Evolutionary conservation across 2,329 filamentous ascomycete genomes (phyloP), one percentile per base, ranked within the genome.

Genomic region (Diaporthe sp.): DNA sequence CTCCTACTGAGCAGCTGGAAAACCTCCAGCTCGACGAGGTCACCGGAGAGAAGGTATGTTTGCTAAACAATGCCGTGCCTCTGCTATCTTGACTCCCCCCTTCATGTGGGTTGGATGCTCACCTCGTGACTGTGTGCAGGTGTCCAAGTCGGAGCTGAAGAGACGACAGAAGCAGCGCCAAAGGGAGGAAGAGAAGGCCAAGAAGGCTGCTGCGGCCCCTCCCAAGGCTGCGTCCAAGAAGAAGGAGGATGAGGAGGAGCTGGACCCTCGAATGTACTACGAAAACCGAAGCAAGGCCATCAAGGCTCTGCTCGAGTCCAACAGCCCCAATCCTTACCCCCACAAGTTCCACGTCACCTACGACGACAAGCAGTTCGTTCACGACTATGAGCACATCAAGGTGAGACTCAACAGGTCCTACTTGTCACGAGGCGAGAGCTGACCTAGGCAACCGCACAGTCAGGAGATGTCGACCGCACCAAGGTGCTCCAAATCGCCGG

Each of bases 271-370:
- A 84, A 89, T 91, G 84, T 99, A 98, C 89, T 98, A 98, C 84
- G 97, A 99, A 87, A 97, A 98, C 83, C 94, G 97, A 78, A 97
- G 94, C 82, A 92, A 94, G 81, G 90, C 90, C 79, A 90, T 96
- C 86, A 93, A 94, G 84, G 92, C 92, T 82, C 90, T 96, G 78
- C 91, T 93, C 81, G 88, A 93, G 82, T 92, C 91, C 82, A 92
- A 94, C 87, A 87, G 92, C 76, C 94, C 94, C 55, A 94, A 96
- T 82, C 94, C 94, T 20, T 98, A 98, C 86, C 97, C 97, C 10
- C 96, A 99, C 93, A 93, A 92, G 90, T 98, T 98, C 90, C 89
- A 96, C 75, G 92, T 95, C 83, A 94, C 93, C 84, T 95, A 95
- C 82, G 94, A 97, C 81, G 89, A 98, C 77, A 89, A 90, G 82